Evolutionary conservation across 352 stramenopile species (phyloP), one percentile per base, ranked within the genome.

Genomic region (Globisporangium uncinulatum): DNA sequence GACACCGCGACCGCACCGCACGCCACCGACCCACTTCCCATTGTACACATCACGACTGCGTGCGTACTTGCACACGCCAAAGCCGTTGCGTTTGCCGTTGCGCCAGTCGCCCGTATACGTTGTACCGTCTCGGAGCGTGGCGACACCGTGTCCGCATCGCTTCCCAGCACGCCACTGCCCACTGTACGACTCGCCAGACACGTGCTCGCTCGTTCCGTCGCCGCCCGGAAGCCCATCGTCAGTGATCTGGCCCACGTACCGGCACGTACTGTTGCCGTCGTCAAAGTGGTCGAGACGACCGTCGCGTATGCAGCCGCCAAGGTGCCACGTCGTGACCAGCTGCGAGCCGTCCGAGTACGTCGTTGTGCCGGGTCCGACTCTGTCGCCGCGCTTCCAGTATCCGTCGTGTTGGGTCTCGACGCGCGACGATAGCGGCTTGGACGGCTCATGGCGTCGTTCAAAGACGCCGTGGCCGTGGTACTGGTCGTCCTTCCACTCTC

Each of bases 61-160:
- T 39, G 63, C 69, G 47, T 87, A 89, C 11, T 68, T 51, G 41
- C 79, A 91, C 19, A 60, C 66, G 10, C 89, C 87, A 54, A 93
- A 92, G 39, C 89, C 87, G 56, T 96, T 95, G 32, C 83, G 76
- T 43, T 87, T 85, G 43, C 85, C 79, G 41, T 86, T 92, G 43
- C 78, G 74, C 83, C 84, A 97, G 54, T 94, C 83, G 31, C 89
- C 89, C 6, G 61, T 70, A 60, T 93, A 96, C 19, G 80, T 76
- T 7, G 83, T 94, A n/a, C 87, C 83, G 55, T 97, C 89, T 0
- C 63, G 61, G 4, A 83, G 61, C 13, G 74, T 90, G 8, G 51
- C 62, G 11, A 77, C 63, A 4, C 78, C 79, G 17, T 83, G 64
- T 5, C 83, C 79, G 51, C 67, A 76, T 34, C 83, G 78, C 51